Evolutionary conservation across 305 asterid species (phyloP), one percentile per base, ranked within the genome.

Genomic region (Solanum hybrid): DNA sequence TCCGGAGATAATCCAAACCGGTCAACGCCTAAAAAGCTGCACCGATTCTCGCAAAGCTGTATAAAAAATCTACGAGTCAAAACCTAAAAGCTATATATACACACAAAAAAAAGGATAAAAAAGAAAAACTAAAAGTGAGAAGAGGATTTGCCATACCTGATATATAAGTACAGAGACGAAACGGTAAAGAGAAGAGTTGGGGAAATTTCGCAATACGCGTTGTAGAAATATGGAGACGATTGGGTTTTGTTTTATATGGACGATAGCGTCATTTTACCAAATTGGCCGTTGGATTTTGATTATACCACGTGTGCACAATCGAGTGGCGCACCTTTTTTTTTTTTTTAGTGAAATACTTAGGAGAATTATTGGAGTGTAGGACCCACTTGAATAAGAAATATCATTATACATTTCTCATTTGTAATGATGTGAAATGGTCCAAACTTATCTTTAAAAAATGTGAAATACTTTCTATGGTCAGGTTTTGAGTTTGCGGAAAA

Each of bases 61-160:
- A 86, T 81, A 13, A 84, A 73, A 86, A 46, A 69, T 67, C 76
- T 74, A 75, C 64, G 86, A 89, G 89, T 26, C 86, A 90, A 90
- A 85, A n/a, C 86, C 89, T 89, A 36, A 81, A 40, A 16, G 26
- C 2, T 87, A 88, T 10, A 86, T n/a, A n/a, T n/a, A n/a, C n/a
- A n/a, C n/a, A n/a, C n/a, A n/a, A n/a, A 51, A 42, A 42, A 42
- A 12, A 31, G n/a, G 80, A 31, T 20, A 28, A 67, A 5, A 5
- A 28, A 40, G 14, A 6, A 87, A 69, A 18, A 22, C 5, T 12
- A 71, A n/a, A 61, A 81, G 51, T 87, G 46, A 86, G 87, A 37
- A 46, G 92, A 86, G 31, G 26, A 84, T n/a, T 18, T 3, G 71
- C 64, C 92, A 88, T 91, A 96, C 96, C 98, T 90, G 89, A 87